Base-by-base conservation (phyloP, 306 rosid species). In the Cercis canadensis region DNA sequence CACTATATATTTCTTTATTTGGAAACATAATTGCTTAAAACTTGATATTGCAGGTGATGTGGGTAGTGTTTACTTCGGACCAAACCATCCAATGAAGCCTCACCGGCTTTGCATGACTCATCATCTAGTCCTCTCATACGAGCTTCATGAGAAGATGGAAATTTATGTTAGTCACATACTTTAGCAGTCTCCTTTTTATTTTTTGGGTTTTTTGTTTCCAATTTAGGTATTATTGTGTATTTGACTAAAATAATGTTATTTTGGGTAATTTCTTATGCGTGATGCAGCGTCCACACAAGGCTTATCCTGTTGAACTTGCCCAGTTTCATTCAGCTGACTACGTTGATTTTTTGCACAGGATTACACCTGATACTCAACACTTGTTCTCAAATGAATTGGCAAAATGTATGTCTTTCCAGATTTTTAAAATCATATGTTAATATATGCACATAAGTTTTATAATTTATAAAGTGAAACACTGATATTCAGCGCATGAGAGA, bases 41-140 rank as follows among this genome's bases (percentile, higher is more conserved):
- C 11, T 75, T 79, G 40, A 52, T 63, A 51, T 86, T 84, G 80
- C 96, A 94, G 99, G 99, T 36, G 99, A 91, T 69, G 99, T 83
- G 63, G 99, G 99, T 5, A 91, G 97, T 53, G 99, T 94, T 74
- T 94, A 91, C 89, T 94, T 87, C 33, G 99, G 99, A 58, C 96
- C 99, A 0, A 94, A 94, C 75, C 99, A 94, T 80, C 99, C 99
- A 2, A 94, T 94, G 99, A 94, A 94, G 79, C 99, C 99, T 16
- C 99, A 94, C 78, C 87, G 99, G 62, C 88, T 94, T 39, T 91
- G 97, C 81, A 94, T 94, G 99, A 91, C 99, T 24, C 99, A 91
- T 73, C 99, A 91, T 82, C 97, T 94, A 19, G 99, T 94, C 70
- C 99, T 94, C 81, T 89, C 99, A 1, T 94, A 94, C 5, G 97